Conservation (phyloP, 495 filamentous ascomycete species). For the Penicillium flavigenum region DNA sequence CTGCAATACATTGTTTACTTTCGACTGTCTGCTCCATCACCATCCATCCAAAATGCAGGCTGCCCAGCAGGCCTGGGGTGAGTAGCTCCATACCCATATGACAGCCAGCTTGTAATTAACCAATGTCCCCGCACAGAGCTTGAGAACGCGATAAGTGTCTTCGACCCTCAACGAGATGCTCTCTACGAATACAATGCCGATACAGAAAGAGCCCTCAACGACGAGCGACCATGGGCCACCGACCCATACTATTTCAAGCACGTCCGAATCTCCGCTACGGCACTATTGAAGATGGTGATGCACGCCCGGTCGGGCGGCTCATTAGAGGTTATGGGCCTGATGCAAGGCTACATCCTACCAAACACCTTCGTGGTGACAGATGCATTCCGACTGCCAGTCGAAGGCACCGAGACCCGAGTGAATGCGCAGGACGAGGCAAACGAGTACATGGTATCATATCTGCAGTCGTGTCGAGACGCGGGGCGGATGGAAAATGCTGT, state of each 20-base stretch:
- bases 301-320: slow-evolving; percentile 90
- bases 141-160: slow-evolving; percentile 78
- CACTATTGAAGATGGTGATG: slow-evolving; percentile 99
- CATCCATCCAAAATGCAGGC: slow-evolving; percentile 43
- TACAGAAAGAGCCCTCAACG: slow-evolving; percentile 57
- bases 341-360: slow-evolving; percentile 86
- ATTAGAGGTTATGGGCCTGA: slow-evolving; percentile 96
- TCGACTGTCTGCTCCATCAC: slow-evolving; percentile 1
- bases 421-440: slow-evolving; percentile 94
- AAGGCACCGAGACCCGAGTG: slow-evolving; percentile 96
- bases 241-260: slow-evolving; percentile 89
- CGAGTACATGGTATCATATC: slow-evolving; percentile 92
- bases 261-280: slow-evolving; percentile 89
- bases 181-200: slow-evolving; percentile 78
- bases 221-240: slow-evolving; percentile 73
- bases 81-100: slow-evolving; percentile 20
- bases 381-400: slow-evolving; percentile 90
- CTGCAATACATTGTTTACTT: background rate
- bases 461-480: slow-evolving; percentile 67
- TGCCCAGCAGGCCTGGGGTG: slow-evolving; percentile 63
- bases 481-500: slow-evolving; percentile 87
- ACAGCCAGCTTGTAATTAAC: slow-evolving; percentile 12
- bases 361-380: slow-evolving; percentile 92
- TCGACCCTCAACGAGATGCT: slow-evolving; percentile 82
- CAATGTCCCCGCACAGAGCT: slow-evolving; percentile 62